Evolutionary conservation across 2,329 filamentous ascomycete species (phyloP).

Genomic region (Hypoxylon sp.): DNA sequence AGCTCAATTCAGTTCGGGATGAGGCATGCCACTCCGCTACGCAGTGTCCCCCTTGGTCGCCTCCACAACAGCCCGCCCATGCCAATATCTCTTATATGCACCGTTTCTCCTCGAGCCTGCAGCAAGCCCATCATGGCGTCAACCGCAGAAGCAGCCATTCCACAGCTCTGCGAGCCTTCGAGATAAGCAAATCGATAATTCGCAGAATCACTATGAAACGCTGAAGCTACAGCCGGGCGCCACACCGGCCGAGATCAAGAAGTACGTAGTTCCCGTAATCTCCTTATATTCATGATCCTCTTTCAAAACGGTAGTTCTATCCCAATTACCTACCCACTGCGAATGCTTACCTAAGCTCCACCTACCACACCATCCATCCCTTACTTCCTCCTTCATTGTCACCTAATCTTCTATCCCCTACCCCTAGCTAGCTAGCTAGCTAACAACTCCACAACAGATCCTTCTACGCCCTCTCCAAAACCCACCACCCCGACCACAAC

Average conservation of each 20-base stretch:
- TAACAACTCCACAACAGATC: constrained; percentile 60
- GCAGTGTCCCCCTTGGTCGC: constrained; percentile 47
- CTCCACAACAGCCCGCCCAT: constrained; percentile 43
- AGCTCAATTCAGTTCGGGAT: constrained; percentile 61
- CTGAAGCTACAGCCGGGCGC: constrained; percentile 80
- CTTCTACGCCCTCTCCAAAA: constrained; percentile 93
- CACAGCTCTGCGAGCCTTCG: constrained; percentile 59
- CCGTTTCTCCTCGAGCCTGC: constrained; percentile 5
- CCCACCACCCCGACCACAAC: constrained; percentile 94
- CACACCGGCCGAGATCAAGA: constrained; percentile 85
- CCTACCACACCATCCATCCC: background rate
- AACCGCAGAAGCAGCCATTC: constrained; percentile 55
- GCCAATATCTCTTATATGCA: constrained; percentile 39
- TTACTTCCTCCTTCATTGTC: background rate
- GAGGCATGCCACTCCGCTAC: constrained; percentile 73
- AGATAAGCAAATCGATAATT: constrained; percentile 55
- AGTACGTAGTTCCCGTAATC: constrained; percentile 62
- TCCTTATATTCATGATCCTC: background rate
- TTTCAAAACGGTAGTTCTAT: background rate
- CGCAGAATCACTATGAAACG: constrained; percentile 83
- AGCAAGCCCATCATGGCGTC: constrained; percentile 12
- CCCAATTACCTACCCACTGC: too few relatives aligned
- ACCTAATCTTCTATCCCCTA: background rate
- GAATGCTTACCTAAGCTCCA: background rate
- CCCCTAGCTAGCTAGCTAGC: background rate